Conservation (phyloP, 2,329 filamentous ascomycete species). For the Westerdykella sp. region DNA sequence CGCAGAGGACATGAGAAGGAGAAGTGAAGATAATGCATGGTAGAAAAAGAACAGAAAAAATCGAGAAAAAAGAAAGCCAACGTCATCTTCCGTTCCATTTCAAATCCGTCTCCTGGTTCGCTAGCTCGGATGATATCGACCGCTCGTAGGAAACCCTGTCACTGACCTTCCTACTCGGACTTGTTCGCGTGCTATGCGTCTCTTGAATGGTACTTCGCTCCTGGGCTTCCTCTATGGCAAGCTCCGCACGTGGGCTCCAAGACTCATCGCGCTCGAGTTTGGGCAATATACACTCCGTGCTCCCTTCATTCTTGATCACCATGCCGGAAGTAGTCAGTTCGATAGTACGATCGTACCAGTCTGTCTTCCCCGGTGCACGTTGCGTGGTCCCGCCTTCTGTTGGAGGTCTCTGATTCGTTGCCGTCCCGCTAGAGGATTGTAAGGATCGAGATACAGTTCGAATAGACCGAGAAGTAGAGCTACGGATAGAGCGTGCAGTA, state of each 20-base stretch:
- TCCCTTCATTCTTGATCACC: background rate
- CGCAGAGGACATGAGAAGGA: no score
- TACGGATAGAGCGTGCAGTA: conserved; percentile 7
- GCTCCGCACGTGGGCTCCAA: no score
- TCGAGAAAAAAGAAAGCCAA: background rate
- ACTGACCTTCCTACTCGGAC: no score
- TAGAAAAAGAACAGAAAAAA: background rate
- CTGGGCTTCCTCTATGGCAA: no score
- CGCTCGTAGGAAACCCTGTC: no score
- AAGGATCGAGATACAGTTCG: conserved; percentile 1
- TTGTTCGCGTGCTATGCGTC: no score
- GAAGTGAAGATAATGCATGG: no score
- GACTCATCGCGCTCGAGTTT: no score
- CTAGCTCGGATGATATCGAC: no score
- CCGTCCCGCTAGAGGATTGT: background rate
- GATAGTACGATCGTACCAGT: background rate
- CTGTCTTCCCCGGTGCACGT: background rate
- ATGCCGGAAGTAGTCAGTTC: background rate
- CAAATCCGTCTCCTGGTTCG: no score
- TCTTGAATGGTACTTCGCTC: no score
- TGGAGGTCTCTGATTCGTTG: background rate
- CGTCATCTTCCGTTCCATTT: no score
- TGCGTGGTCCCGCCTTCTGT: background rate
- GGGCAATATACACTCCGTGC: background rate
- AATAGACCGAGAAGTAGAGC: conserved; percentile 26